A percentile compares a stretch with the other conserved stretches of the same genome.
Evolutionary conservation across 2,329 filamentous ascomycete species (phyloP).

Genomic region (Didymella glomerata): DNA sequence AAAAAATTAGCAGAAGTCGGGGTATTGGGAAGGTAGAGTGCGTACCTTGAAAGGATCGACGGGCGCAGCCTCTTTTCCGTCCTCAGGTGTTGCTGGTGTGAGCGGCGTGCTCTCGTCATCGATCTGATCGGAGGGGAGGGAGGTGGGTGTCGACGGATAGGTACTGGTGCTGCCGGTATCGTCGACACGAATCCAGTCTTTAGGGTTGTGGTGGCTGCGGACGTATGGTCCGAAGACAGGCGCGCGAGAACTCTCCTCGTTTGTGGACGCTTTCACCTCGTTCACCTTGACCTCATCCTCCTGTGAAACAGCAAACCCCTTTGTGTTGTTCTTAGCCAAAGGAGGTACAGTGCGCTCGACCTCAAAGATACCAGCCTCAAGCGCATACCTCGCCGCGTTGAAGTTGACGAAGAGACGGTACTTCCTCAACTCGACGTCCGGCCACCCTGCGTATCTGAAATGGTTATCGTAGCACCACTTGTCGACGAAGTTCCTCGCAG

Average conservation of each 20-base stretch:
- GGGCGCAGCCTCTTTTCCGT: background rate
- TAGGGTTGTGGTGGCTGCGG: background rate
- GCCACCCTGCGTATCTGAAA: constrained; percentile 11
- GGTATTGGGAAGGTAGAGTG: background rate
- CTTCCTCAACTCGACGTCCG: constrained; percentile 8
- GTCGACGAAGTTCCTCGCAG: constrained; percentile 16
- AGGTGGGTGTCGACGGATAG: background rate
- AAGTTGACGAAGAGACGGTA: constrained; percentile 17
- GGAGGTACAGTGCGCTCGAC: background rate
- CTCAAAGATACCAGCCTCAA: constrained; percentile 8
- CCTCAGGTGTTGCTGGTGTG: background rate
- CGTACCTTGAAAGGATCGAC: constrained; percentile 24
- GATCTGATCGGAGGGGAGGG: background rate
- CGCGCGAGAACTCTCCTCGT: background rate
- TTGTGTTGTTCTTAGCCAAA: background rate
- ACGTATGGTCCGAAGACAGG: background rate
- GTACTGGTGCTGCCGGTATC: background rate
- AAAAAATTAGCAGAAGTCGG: background rate
- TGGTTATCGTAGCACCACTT: background rate
- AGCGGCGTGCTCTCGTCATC: background rate
- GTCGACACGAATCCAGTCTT: background rate
- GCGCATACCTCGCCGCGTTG: constrained; percentile 12
- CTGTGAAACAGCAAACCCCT: background rate
- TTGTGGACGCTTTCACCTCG: background rate
- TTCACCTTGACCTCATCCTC: background rate